Evolutionary conservation across 1,139 yeast genomes (phyloP).

Genomic region (Chernovozyma aurita): DNA sequence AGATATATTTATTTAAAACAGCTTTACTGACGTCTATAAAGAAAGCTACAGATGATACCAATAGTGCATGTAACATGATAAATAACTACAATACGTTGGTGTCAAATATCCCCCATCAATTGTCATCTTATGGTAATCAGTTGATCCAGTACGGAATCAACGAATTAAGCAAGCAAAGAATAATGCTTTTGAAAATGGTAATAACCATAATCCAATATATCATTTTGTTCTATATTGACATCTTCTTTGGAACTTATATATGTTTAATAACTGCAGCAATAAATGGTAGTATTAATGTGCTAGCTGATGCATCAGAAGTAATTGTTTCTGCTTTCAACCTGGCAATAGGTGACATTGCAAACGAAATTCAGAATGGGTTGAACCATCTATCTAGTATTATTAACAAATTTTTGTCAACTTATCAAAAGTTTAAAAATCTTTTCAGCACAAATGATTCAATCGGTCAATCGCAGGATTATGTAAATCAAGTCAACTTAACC

Average conservation of each 20-base stretch:
- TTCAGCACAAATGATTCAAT: slow-evolving; percentile 43
- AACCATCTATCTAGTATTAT: slow-evolving; percentile 49
- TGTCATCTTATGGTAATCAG: slow-evolving; percentile 50
- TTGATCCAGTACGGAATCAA: slow-evolving; percentile 44
- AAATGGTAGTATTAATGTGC: slow-evolving; percentile 67
- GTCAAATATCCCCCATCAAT: slow-evolving; percentile 51
- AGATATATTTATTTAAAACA: slow-evolving; percentile 43
- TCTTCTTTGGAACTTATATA: slow-evolving; percentile 79
- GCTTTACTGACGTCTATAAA: slow-evolving; percentile 38
- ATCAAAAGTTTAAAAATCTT: slow-evolving; percentile 45
- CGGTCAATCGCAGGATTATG: slow-evolving; percentile 18
- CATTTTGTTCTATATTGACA: slow-evolving; percentile 60
- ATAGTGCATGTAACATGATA: slow-evolving; percentile 39
- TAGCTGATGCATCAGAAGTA: slow-evolving; percentile 66
- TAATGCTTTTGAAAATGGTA: slow-evolving; percentile 28
- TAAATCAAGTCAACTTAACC: slow-evolving; percentile 53
- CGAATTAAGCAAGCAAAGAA: slow-evolving; percentile 41
- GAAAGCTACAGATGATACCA: slow-evolving; percentile 27
- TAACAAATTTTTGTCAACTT: slow-evolving; percentile 42
- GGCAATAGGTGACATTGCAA: slow-evolving; percentile 50
- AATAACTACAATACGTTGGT: slow-evolving; percentile 42
- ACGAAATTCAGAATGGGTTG: slow-evolving; percentile 60
- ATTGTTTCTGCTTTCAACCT: slow-evolving; percentile 57
- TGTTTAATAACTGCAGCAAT: slow-evolving; percentile 75
- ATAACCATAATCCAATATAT: slow-evolving; percentile 57